Percentiles rank a stretch among this genome's conserved stretches.
Conservation (phyloP, 2,329 filamentous ascomycete species). For the Cercospora brassicicola region DNA sequence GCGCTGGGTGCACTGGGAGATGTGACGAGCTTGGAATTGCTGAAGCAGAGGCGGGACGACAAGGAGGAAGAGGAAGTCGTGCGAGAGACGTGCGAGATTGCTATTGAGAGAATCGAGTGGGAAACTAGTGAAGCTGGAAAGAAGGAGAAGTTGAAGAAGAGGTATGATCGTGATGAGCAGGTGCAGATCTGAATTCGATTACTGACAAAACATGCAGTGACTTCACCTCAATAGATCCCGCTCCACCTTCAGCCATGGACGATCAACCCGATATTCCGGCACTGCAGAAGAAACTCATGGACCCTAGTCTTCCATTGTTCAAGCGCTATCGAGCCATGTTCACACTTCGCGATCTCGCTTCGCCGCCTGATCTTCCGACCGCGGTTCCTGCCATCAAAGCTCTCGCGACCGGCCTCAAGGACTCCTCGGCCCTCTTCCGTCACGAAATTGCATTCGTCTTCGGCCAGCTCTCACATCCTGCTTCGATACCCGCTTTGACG, state of each 20-base stretch:
- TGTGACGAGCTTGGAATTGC: conserved; percentile 67
- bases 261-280: conserved; percentile 66
- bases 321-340: conserved; percentile 98
- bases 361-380: conserved; percentile 85
- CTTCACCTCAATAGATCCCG: conserved; percentile 93
- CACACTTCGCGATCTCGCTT: conserved; percentile 88
- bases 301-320: conserved; percentile 79
- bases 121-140: conserved; percentile 73
- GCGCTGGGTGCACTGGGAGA: conserved; percentile 86
- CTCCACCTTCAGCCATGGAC: conserved; percentile 70
- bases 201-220: conserved; percentile 58
- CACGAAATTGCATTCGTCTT: conserved; percentile 99
- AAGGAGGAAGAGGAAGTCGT: conserved; percentile 75
- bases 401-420: conserved; percentile 79
- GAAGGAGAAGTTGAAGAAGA: conserved; percentile 75
- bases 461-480: conserved; percentile 90
- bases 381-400: conserved; percentile 84
- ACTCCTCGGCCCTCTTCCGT: conserved; percentile 88
- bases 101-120: conserved; percentile 91
- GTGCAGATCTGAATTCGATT: neutral
- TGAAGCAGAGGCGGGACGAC: conserved; percentile 73
- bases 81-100: conserved; percentile 95
- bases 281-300: conserved; percentile 74
- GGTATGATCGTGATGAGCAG: conserved; percentile 51
- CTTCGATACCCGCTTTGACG: conserved; percentile 88